Base-by-base conservation (phyloP, 306 rosid genomes). In the Prunus fruticosa region DNA sequence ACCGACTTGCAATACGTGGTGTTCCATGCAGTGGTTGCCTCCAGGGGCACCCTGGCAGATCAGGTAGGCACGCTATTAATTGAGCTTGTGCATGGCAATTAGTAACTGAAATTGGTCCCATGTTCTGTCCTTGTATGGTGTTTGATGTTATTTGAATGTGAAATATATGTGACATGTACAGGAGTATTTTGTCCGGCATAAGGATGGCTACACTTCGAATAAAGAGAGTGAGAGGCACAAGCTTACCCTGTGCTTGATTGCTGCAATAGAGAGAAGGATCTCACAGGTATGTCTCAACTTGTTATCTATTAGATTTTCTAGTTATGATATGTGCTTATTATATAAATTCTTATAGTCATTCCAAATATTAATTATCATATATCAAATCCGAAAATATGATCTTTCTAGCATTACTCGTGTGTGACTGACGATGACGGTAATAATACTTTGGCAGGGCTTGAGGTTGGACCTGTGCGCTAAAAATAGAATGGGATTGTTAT, bases 211-310 rank as follows among this genome's bases (percentile, higher is more conserved):
- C 70, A 78, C 67, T 9, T 76, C 87, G 67, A 81, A 67, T 46
- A 67, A 73, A 2, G 88, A 92, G 69, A 75, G 76, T 41, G 93
- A 96, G 72, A 88, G 87, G 76, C 83, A 70, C 23, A 87, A 80
- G 81, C 88, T 92, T 30, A 69, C 76, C 32, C 78, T 84, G 20
- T 89, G 93, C 74, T 69, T 92, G 75, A 74, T 88, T 68, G 96
- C 99, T 22, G 98, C 99, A 10, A 82, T 91, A 56, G 99, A 89
- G 80, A 86, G 99, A 13, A 88, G 99, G 81, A 81, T 88, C 52
- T 90, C 98, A 2, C 96, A 83, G 70, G 96, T 91, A 89, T 45
- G 92, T 52, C 23, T 32, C 7, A 32, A 32, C 38, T 32, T 32
- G 38, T 32, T 32, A 32, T 32, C 38, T 32, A 32, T 34, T 34